Evolutionary conservation across 1,284 basidiomycete genomes (phyloP).

Genomic region (Salmacisia buchloeana): DNA sequence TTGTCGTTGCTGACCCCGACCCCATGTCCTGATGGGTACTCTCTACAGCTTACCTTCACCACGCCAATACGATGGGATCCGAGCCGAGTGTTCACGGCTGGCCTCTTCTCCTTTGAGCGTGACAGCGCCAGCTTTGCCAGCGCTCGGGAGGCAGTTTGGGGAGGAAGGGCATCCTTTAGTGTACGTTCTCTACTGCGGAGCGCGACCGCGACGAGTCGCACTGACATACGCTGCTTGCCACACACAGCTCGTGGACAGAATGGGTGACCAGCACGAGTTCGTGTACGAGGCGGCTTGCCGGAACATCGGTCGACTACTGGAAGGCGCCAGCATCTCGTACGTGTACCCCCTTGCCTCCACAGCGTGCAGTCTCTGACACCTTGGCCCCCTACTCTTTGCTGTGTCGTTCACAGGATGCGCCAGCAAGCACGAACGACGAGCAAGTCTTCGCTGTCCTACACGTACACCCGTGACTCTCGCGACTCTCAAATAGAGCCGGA

Average conservation of each 20-base stretch:
- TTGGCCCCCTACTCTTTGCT: background rate
- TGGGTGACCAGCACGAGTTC: conserved; percentile 29
- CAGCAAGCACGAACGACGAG: conserved; percentile 68
- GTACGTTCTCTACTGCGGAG: background rate
- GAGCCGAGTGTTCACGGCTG: background rate
- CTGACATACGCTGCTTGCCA: too few relatives aligned
- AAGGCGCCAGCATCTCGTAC: conserved; percentile 27
- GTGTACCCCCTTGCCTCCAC: background rate
- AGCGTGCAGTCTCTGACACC: background rate
- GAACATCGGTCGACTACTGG: conserved; percentile 28
- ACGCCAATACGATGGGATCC: background rate
- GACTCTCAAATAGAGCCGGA: conserved; percentile 59
- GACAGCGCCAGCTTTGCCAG: background rate
- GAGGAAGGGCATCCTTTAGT: background rate
- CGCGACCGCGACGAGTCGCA: background rate
- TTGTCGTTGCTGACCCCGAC: background rate
- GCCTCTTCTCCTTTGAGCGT: conserved; percentile 4
- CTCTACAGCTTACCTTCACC: background rate
- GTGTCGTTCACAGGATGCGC: conserved; percentile 61
- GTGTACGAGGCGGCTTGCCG: conserved; percentile 37
- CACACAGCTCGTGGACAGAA: background rate
- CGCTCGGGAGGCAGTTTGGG: background rate
- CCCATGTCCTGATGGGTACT: background rate
- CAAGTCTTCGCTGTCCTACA: conserved; percentile 80
- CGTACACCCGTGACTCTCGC: conserved; percentile 71